Conservation (phyloP, 441 rosid genomes). For the Raphanus hybrid region DNA sequence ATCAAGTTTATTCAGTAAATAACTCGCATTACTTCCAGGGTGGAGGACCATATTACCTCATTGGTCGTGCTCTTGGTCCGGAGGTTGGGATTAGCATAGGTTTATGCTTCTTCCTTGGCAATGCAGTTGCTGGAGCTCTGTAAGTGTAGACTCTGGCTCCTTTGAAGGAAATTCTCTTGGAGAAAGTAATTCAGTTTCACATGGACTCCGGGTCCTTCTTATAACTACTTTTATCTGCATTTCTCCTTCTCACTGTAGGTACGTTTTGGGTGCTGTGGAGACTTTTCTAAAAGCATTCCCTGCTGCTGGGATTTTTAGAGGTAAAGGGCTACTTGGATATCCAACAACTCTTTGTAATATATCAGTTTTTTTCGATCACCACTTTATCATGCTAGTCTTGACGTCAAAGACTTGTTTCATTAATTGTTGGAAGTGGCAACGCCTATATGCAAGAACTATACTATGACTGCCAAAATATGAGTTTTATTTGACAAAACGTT, state of each 20-base stretch:
- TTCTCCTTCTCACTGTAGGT: constrained; percentile 57
- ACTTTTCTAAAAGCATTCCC: constrained; percentile 97
- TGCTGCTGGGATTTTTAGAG: constrained; percentile 51
- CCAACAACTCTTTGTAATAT: constrained; percentile 20
- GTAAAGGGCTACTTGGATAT: constrained; percentile 10
- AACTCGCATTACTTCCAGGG: constrained; percentile 43
- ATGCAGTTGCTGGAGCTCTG: constrained; percentile 99
- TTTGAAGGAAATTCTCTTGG: constrained; percentile 29
- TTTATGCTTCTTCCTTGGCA: constrained; percentile 98
- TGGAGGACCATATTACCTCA: constrained; percentile 99
- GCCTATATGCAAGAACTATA: constrained; percentile 9
- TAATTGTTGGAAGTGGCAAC: constrained; percentile 33
- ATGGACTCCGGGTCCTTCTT: constrained; percentile 26
- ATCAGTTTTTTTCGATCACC: constrained; percentile 3
- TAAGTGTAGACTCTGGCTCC: constrained; percentile 57
- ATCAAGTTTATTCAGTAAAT: background rate
- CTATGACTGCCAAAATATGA: constrained; percentile 18
- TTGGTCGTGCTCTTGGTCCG: constrained; percentile 99
- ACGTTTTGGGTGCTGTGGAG: constrained; percentile 99
- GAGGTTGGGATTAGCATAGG: constrained; percentile 99
- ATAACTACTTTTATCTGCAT: constrained; percentile 29
- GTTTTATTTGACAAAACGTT: constrained; percentile 13
- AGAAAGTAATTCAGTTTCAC: constrained; percentile 22
- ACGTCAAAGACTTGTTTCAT: constrained; percentile 26
- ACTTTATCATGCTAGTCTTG: constrained; percentile 20